These are phyloP conservation scores for Viridothelium virens DNA, from an alignment of 495 filamentous ascomycete species.

Conservation along the genomic window DNA sequence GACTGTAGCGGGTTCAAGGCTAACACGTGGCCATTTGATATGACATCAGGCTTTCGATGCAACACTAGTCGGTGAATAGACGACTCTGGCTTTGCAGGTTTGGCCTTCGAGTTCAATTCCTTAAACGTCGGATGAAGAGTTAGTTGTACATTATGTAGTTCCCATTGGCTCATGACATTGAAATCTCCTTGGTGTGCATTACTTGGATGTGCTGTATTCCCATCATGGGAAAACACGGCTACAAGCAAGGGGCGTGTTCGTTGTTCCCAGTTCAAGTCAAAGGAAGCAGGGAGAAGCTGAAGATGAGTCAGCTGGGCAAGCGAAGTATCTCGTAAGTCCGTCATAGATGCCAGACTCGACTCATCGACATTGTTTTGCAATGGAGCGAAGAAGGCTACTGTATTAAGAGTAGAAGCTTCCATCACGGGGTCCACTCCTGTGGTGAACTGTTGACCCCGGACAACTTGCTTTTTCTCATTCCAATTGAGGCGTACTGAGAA, in stretches of 20 bases:
- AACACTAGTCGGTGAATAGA: conserved; percentile 36
- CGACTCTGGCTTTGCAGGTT: conserved; percentile 32
- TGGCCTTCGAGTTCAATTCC: conserved; percentile 59
- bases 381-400: conserved; percentile 18
- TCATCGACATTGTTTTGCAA: conserved; percentile 34
- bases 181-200: conserved; percentile 52
- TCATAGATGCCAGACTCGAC: conserved; percentile 14
- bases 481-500: neutral
- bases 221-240: conserved; percentile 60
- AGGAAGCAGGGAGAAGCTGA: conserved; percentile 30
- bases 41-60: conserved; percentile 57
- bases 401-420: conserved; percentile 1
- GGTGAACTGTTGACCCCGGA: neutral
- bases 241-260: conserved; percentile 57
- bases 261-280: conserved; percentile 28
- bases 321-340: neutral
- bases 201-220: conserved; percentile 38
- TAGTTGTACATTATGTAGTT: conserved; percentile 53
- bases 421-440: neutral
- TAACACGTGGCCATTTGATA: conserved; percentile 60
- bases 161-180: conserved; percentile 71
- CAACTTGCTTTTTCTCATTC: conserved; percentile 3
- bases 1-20: conserved; percentile 56
- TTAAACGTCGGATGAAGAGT: conserved; percentile 65
- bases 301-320: conserved; percentile 30